Percentiles rank a stretch among this genome's conserved stretches.
phyloP scores from a whole-genome alignment of 73 alveolate genomes.

The Paramecium caudatum region DNA sequence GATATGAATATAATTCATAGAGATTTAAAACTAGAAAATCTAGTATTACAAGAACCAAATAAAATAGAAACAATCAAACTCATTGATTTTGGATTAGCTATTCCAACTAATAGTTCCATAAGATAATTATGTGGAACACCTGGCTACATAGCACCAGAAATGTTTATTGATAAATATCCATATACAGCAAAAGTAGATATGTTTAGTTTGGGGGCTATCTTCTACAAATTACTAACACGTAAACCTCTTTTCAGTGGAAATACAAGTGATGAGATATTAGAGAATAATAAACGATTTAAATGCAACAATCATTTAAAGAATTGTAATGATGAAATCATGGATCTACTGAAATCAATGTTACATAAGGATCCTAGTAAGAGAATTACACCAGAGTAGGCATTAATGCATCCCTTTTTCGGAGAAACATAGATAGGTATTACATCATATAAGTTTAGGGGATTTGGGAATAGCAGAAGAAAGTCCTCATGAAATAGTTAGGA shows the following conservation, averaged over 20 bases:
- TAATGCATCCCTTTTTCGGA: constrained; percentile 10
- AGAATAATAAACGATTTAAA: neutral
- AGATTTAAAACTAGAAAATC: constrained; percentile 82
- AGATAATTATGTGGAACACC: constrained; percentile 95
- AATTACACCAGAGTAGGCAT: constrained; percentile 50
- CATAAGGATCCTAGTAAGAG: constrained; percentile 79
- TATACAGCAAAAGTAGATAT: constrained; percentile 92
- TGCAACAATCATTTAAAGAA: neutral
- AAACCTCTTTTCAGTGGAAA: constrained; percentile 18
- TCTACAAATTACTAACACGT: constrained; percentile 72
- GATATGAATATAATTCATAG: constrained; percentile 76
- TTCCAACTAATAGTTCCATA: constrained; percentile 72
- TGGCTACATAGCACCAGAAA: constrained; percentile 96
- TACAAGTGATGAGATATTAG: neutral
- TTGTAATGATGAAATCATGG: constrained; percentile 68
- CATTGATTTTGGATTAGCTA: constrained; percentile 75
- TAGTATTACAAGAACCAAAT: constrained; percentile 44
- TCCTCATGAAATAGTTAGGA: constrained; percentile 46
- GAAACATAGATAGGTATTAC: neutral
- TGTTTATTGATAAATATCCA: constrained; percentile 82
- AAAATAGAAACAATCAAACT: constrained; percentile 25
- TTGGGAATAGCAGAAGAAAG: constrained; percentile 53
- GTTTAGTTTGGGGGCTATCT: constrained; percentile 90
- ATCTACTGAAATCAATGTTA: constrained; percentile 79
- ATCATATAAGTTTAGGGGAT: neutral